Conservation (phyloP, 305 asterid species). For the Fraxinus albicans region DNA sequence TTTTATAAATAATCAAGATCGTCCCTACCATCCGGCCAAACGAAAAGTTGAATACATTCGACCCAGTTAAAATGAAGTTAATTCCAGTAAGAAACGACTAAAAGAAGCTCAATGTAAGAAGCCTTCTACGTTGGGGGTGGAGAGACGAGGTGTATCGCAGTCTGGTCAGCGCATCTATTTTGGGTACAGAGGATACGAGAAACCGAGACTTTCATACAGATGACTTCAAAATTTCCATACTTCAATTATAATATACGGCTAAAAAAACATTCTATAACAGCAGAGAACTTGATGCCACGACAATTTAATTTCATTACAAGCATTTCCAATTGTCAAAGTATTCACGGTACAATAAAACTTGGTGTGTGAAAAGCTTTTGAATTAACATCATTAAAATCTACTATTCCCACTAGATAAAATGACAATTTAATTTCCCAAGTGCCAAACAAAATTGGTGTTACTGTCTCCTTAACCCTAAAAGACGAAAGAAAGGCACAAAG, state of each 20-base stretch:
- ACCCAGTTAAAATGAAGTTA: neutral
- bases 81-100: neutral
- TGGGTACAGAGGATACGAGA: neutral
- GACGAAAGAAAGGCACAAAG: slow-evolving; percentile 17
- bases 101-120: neutral
- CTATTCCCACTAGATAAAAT: neutral
- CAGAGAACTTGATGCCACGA: neutral
- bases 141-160: neutral
- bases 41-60: neutral
- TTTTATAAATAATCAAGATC: neutral
- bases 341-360: neutral
- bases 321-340: neutral
- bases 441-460: slow-evolving; percentile 47
- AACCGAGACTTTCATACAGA: neutral
- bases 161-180: neutral
- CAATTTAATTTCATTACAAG: slow-evolving; percentile 13
- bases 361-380: neutral
- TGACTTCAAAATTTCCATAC: neutral
- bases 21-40: neutral
- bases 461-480: slow-evolving; percentile 16
- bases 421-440: slow-evolving; percentile 3
- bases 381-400: neutral
- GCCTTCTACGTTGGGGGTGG: neutral
- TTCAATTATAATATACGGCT: slow-evolving; percentile 11
- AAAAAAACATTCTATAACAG: neutral